A percentile compares a stretch with the other conserved stretches of the same genome.
phyloP scores from a whole-genome alignment of 2,329 filamentous ascomycete genomes.

The Knufia petricola region DNA sequence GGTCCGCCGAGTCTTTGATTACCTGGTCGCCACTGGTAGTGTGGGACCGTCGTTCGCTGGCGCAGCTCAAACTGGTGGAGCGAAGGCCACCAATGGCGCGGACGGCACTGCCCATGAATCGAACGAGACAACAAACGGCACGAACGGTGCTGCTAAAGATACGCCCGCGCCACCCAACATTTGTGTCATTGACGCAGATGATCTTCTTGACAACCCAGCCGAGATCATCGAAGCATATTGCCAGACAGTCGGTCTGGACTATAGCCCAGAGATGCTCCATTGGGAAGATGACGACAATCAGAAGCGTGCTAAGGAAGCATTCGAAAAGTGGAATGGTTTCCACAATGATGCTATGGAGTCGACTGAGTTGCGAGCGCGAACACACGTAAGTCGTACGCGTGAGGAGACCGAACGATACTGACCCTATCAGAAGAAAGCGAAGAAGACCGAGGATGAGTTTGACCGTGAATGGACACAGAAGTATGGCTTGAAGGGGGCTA shows the following conservation, averaged over 20 bases:
- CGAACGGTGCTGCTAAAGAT: conserved; percentile 22
- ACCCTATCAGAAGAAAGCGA: conserved; percentile 24
- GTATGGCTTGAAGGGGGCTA: conserved; percentile 50
- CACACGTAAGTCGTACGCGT: conserved; percentile 30
- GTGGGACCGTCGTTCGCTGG: conserved; percentile 58
- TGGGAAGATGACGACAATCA: conserved; percentile 74
- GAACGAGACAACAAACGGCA: no score
- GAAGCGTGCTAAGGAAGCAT: conserved; percentile 57
- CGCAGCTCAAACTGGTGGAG: conserved; percentile 23
- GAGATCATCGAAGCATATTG: conserved; percentile 71
- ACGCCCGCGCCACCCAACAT: conserved; percentile 45
- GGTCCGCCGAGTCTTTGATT: conserved; percentile 79
- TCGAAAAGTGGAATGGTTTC: conserved; percentile 96
- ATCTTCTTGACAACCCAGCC: conserved; percentile 76
- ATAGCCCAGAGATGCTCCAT: conserved; percentile 64
- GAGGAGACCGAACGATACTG: conserved; percentile 18
- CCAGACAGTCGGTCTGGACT: conserved; percentile 68
- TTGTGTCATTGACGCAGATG: conserved; percentile 86
- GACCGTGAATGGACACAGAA: conserved; percentile 53
- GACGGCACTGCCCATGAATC: no score
- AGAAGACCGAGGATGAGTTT: conserved; percentile 44
- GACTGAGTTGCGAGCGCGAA: conserved; percentile 57
- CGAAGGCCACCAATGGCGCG: conserved; percentile 14
- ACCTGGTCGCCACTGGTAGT: conserved; percentile 57
- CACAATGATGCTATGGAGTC: conserved; percentile 90